Evolutionary conservation across 1,284 basidiomycete species (phyloP).

Genomic region (Inonotus hispidus): DNA sequence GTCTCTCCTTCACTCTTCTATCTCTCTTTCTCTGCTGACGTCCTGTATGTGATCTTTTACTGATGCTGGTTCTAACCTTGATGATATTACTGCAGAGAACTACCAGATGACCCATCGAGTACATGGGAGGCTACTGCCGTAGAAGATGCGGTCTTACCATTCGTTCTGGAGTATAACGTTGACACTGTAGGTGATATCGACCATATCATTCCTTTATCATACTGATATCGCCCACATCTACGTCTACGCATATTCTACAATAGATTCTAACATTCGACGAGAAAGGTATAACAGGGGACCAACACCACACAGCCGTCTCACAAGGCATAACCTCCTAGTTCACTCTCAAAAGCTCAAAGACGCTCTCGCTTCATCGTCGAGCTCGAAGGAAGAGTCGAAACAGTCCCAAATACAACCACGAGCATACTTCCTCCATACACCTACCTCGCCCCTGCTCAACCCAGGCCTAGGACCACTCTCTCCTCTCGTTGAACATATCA

Average conservation of each 20-base stretch:
- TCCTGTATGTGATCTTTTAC: too few species aligned
- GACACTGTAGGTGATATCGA: conserved; percentile 11
- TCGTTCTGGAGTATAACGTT: conserved; percentile 13
- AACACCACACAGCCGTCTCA: conserved; percentile 9
- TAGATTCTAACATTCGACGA: conserved; percentile 19
- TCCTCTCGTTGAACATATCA: conserved; percentile 12
- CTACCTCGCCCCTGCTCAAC: not conserved
- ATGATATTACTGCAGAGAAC: not conserved
- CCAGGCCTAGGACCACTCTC: conserved; percentile 6
- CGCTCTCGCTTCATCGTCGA: not conserved
- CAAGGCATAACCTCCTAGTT: conserved; percentile 6
- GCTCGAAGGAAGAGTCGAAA: not conserved
- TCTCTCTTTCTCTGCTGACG: not conserved
- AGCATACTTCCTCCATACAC: conserved; percentile 5
- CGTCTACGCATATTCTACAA: not conserved
- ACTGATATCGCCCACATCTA: not conserved
- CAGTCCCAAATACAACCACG: conserved; percentile 2
- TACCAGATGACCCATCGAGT: not conserved
- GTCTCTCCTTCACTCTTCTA: not conserved
- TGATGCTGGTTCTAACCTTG: not conserved
- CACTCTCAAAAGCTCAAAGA: conserved; percentile 8
- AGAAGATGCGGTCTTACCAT: conserved; percentile 8
- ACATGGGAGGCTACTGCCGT: conserved; percentile 9
- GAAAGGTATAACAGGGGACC: conserved; percentile 7
- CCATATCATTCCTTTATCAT: not conserved